Conservation (phyloP, 1,139 yeast species). For the Geotrichum histeridarum region DNA sequence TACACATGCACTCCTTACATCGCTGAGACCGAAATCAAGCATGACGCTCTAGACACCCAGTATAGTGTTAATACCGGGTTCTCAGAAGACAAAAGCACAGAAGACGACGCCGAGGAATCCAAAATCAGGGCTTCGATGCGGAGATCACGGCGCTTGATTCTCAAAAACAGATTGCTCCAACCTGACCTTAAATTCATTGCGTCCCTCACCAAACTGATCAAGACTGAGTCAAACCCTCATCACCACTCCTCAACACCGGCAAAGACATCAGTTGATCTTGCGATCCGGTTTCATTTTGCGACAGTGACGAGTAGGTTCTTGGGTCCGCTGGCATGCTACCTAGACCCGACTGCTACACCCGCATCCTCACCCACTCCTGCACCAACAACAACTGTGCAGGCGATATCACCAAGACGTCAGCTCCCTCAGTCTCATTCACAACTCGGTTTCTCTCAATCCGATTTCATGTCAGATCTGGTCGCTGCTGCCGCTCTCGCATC, state of each 20-base stretch:
- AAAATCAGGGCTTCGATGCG: slow-evolving; percentile 12
- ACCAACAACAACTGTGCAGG: neutral
- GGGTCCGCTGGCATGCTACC: slow-evolving; percentile 23
- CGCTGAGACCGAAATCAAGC: neutral
- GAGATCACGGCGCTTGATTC: slow-evolving; percentile 18
- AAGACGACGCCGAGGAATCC: slow-evolving; percentile 11
- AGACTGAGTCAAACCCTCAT: no score
- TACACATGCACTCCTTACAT: neutral
- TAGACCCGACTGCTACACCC: neutral
- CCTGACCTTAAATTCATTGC: slow-evolving; percentile 26
- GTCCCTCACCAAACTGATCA: slow-evolving; percentile 12
- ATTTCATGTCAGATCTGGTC: slow-evolving; percentile 2
- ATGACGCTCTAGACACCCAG: no score
- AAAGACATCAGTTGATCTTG: slow-evolving; percentile 17
- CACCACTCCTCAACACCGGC: no score
- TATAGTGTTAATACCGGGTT: neutral
- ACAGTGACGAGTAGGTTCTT: slow-evolving; percentile 27
- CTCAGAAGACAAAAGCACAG: slow-evolving; percentile 1
- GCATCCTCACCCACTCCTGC: neutral
- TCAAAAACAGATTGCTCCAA: slow-evolving; percentile 20
- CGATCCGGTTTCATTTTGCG: slow-evolving; percentile 27
- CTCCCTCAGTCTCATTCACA: neutral
- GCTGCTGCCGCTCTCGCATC: neutral
- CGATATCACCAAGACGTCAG: neutral
- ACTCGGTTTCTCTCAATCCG: slow-evolving; percentile 6